Evolutionary conservation across 2,329 filamentous ascomycete species (phyloP).

Genomic region (Xylariomycetidae sp.): DNA sequence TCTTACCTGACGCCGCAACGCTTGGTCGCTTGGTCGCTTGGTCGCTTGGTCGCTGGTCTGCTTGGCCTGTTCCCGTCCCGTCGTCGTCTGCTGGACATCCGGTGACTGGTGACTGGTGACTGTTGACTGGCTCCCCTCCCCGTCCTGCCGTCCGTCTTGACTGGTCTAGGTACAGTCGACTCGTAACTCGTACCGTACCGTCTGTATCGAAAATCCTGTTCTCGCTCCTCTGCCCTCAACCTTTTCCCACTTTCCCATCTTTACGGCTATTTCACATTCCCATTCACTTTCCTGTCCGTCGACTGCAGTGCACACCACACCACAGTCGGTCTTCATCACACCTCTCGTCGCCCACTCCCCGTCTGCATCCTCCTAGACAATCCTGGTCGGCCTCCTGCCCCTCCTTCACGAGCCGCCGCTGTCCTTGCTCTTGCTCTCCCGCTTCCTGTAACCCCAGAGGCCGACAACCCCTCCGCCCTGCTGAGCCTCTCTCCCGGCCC

Average conservation of each 20-base stretch:
- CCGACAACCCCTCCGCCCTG: slow-evolving; percentile 1
- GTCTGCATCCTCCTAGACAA: neutral
- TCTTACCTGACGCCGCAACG: too few species aligned
- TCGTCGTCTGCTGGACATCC: too few species aligned
- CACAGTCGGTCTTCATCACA: too few species aligned
- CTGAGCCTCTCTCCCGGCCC: slow-evolving; percentile 2
- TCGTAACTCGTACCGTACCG: neutral
- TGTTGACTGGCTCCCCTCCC: too few species aligned
- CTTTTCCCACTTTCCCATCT: slow-evolving; percentile 2
- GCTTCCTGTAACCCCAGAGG: neutral
- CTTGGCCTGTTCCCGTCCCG: too few species aligned
- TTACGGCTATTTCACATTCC: slow-evolving; percentile 2
- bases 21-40: too few species aligned
- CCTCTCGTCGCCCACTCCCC: neutral
- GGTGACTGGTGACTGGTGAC: too few species aligned
- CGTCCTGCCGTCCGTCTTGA: too few species aligned
- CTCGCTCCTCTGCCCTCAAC: too few species aligned
- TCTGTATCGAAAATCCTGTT: slow-evolving; percentile 15
- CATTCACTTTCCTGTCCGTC: slow-evolving; percentile 1
- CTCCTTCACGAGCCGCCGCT: neutral
- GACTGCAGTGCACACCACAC: neutral
- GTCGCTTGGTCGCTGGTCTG: too few species aligned
- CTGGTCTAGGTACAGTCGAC: too few species aligned
- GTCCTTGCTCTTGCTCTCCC: neutral
- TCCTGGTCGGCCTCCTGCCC: slow-evolving; percentile 1